Base-by-base conservation (phyloP, 306 rosid genomes). In the Vachellia collinsii region DNA sequence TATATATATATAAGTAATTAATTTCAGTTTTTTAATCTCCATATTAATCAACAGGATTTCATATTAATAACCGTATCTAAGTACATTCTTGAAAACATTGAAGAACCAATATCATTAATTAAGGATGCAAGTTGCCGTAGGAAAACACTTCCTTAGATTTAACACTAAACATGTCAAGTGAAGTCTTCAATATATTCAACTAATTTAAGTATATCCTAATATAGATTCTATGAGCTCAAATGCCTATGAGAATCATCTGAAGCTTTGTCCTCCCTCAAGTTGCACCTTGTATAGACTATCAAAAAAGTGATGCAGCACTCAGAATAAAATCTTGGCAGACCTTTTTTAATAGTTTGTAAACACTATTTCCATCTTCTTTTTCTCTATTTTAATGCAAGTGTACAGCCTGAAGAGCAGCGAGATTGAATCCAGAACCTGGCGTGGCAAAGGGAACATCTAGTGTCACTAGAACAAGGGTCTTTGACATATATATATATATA, bases 201-300 rank as follows among this genome's bases (percentile, higher is more conserved):
- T 11, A 47, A 12, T 11, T 12, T 22, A 3, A 0, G 14, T 10
- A 8, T 10, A 8, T 58, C 65, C 34, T 1, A 22, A 36, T n/a
- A 56, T 54, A 17, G 61, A 54, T 54, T 54, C 61, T 54, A 58
- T 8, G 11, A 20, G 73, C 73, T 41, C 73, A 70, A 70, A 44
- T 22, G 48, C 36, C 51, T 2, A 42, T 11, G 38, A 42, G 2
- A 51, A 20, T 23, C 6, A 42, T 67, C n/a, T 42, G 11, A 42
- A 43, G 44, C 8, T 48, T 4, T 43, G 34, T 4, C 19, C 37
- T 70, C n/a, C 19, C 37, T 70, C 74, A 44, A 11, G 16, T 51
- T 51, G 58, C 22, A 51, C 20, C 58, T 51, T 51, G 54, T 12
- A 48, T 48, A 3, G n/a, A 48, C 58, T 51, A 16, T 51, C n/a